Evolutionary conservation across 805 yeast species (phyloP).

Genomic region (Vanderwaltozyma yarrowii): DNA sequence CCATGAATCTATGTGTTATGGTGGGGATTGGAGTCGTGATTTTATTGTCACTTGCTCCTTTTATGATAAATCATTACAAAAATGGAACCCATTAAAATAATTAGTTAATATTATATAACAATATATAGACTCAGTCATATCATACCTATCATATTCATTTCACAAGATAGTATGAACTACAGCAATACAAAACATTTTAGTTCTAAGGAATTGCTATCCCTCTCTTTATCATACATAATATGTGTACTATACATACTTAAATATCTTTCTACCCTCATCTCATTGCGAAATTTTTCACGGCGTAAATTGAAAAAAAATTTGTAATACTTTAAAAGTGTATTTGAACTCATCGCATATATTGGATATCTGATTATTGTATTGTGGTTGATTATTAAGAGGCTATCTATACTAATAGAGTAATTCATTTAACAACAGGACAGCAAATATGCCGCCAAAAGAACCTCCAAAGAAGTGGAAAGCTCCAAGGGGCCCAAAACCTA

Average conservation of each 20-base stretch:
- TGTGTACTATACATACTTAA: too few relatives aligned
- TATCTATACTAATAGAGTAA: too few relatives aligned
- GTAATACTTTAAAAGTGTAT: too few relatives aligned
- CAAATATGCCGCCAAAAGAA: constrained; percentile 33
- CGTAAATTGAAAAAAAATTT: neutral
- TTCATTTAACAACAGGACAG: too few relatives aligned
- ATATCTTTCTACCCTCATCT: neutral
- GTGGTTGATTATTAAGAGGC: too few relatives aligned
- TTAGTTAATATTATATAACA: too few relatives aligned
- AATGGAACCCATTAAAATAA: constrained; percentile 40
- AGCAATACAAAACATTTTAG: too few relatives aligned
- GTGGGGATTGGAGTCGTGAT: constrained; percentile 72
- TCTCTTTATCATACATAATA: neutral
- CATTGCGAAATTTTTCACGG: neutral
- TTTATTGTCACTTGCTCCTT: constrained; percentile 80
- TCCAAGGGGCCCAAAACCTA: constrained; percentile 89
- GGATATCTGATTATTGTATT: too few relatives aligned
- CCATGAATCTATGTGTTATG: constrained; percentile 91
- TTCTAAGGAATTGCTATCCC: too few relatives aligned
- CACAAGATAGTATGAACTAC: too few relatives aligned
- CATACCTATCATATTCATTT: too few relatives aligned
- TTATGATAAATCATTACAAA: constrained; percentile 74
- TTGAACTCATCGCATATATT: neutral
- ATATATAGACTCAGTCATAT: too few relatives aligned
- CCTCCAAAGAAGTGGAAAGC: constrained; percentile 70